These are phyloP conservation scores for Wickerhamiella vanderwaltii DNA, from an alignment of 805 yeast genomes.

Conservation along the genomic window DNA sequence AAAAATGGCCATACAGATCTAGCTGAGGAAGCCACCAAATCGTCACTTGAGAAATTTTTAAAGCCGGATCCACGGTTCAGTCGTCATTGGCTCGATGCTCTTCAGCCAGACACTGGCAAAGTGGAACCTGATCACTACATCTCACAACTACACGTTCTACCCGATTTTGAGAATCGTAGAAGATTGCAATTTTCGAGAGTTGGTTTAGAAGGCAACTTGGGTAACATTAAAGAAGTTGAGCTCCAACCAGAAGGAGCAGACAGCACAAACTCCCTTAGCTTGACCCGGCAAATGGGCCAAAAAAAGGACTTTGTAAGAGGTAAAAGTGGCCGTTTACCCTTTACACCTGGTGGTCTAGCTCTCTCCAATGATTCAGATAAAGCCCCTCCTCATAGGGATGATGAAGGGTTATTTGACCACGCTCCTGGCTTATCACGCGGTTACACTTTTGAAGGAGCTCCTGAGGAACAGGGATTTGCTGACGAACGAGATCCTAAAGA, in stretches of 20 bases:
- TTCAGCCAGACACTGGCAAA: constrained; percentile 36
- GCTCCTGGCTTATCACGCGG: constrained; percentile 81
- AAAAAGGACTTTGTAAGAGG: constrained; percentile 57
- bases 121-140: constrained; percentile 31
- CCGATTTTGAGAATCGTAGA: constrained; percentile 52
- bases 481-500: constrained; percentile 13
- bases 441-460: constrained; percentile 19
- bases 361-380: constrained; percentile 23
- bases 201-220: constrained; percentile 66
- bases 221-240: constrained; percentile 50
- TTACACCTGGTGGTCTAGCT: constrained; percentile 81
- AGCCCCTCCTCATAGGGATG: constrained; percentile 47
- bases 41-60: constrained; percentile 36
- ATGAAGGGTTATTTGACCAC: constrained; percentile 62
- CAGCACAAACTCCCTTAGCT: constrained; percentile 58
- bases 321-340: constrained; percentile 64
- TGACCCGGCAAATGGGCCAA: constrained; percentile 54
- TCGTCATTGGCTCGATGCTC: constrained; percentile 57
- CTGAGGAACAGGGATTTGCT: constrained; percentile 16
- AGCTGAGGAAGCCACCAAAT: background rate
- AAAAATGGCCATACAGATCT: background rate
- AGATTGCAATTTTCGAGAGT: constrained; percentile 53
- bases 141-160: constrained; percentile 41
- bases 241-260: constrained; percentile 35
- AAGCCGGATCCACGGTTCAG: constrained; percentile 52